A percentile compares a stretch with the other conserved stretches of the same genome.
Conservation (phyloP, 768 basidiomycete genomes). For the Omphalotus guepiniiformis region DNA sequence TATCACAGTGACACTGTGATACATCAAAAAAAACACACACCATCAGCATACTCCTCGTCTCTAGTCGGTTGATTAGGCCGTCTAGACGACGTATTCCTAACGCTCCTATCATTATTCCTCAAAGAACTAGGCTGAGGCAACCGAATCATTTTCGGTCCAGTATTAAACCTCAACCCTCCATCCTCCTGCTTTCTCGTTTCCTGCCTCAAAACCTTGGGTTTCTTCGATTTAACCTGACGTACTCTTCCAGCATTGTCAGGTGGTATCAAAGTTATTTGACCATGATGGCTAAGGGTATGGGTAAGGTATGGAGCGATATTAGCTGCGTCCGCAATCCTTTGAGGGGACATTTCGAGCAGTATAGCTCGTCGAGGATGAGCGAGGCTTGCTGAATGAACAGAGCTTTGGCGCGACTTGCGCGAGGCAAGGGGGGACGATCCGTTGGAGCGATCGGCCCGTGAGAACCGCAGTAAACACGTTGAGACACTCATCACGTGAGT, state of each 20-base stretch:
- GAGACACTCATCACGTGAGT: no score
- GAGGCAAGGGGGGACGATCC: no score
- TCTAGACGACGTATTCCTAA: neutral
- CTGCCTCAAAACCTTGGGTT: slow-evolving; percentile 29
- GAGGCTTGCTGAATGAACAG: neutral
- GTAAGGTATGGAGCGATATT: slow-evolving; percentile 55
- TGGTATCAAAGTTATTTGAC: slow-evolving; percentile 44
- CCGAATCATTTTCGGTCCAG: neutral
- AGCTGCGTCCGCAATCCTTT: slow-evolving; percentile 46
- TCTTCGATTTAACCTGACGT: slow-evolving; percentile 43
- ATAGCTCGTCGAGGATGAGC: slow-evolving; percentile 6
- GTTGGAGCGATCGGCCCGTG: no score
- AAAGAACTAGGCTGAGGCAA: neutral
- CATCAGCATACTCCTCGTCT: no score
- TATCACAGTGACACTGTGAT: no score
- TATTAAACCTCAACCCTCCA: neutral
- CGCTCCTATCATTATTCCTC: neutral
- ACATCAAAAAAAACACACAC: no score
- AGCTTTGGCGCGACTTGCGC: slow-evolving; percentile 5
- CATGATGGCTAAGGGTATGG: slow-evolving; percentile 50
- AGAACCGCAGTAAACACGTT: no score
- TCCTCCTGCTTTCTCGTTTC: slow-evolving; percentile 27
- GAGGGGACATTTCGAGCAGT: slow-evolving; percentile 12
- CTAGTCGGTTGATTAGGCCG: neutral
- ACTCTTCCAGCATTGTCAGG: slow-evolving; percentile 48